Base-by-base conservation (phyloP, 1,139 yeast genomes). In the Dujonia santamariae region DNA sequence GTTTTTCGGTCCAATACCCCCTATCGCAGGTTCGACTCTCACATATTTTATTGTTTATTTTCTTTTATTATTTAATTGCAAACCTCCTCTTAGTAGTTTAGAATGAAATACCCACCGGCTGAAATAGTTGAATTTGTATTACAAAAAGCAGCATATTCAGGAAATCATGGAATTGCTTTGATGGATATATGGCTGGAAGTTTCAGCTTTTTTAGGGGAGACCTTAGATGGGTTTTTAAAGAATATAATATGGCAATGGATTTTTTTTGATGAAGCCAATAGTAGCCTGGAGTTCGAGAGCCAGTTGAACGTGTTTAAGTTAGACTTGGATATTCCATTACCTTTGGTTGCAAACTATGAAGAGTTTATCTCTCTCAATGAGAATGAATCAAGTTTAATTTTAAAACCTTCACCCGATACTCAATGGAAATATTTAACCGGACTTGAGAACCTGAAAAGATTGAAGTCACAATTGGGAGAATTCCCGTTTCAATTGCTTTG, bases 361-460 rank as follows among this genome's bases (percentile, higher is more conserved):
- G 46, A 47, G 4, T 59, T 64, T 32, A 14, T 59, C 2, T 21
- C 19, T 0, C 31, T 24, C 4, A 41, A 50, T 12, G 53, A 50
- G 2, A 54, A 42, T 28, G 32, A 45, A 23, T 44, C 44, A 2
- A 30, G 29, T 6, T 35, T 55, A n/a, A 40, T 57, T 20, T 50
- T 66, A 1, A 47, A 52, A 23, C 70, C 74, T 7, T 60, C 63
- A 7, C 47, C 60, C 8, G 69, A 61, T 35, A 62, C 67, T 12
- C 75, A 67, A 48, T 67, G 70, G 60, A 60, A 54, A 24, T 63
- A 56, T 41, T 50, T 69, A 33, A 66, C 72, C 4, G 71, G 72
- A 1, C 51, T 59, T 2, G 63, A 61, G 18, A 56, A 56, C 22
- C 58, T 64, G 26, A 61, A 60, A 40, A 53, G 57, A 32, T 45